Evolutionary conservation across 805 yeast genomes (phyloP).

Genomic region (Kuraishia capsulata): DNA sequence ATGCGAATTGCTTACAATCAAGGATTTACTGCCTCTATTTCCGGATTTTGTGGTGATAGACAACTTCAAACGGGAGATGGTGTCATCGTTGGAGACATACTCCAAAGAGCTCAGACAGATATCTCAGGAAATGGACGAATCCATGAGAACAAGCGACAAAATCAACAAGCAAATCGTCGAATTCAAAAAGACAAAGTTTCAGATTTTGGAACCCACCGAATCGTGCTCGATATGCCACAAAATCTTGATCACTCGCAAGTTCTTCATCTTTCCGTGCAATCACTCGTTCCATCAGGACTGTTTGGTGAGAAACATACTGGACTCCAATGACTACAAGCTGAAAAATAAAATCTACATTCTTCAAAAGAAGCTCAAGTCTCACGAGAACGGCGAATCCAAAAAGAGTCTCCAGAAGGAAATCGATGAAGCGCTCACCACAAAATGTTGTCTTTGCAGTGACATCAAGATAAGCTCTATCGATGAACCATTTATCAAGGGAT

Average conservation of each 20-base stretch:
- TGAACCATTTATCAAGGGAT: constrained; percentile 39
- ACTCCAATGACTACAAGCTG: constrained; percentile 57
- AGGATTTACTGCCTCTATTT: constrained; percentile 75
- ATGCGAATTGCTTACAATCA: constrained; percentile 50
- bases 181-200: constrained; percentile 42
- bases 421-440: constrained; percentile 49
- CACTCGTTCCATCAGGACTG: constrained; percentile 91
- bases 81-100: constrained; percentile 66
- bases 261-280: constrained; percentile 79
- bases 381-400: constrained; percentile 7
- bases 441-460: constrained; percentile 74
- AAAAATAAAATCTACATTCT: constrained; percentile 53
- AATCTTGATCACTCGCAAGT: constrained; percentile 63
- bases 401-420: constrained; percentile 33
- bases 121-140: constrained; percentile 67
- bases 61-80: constrained; percentile 75
- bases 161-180: constrained; percentile 51
- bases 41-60: constrained; percentile 81
- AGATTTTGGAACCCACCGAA: constrained; percentile 73
- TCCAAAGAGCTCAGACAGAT: constrained; percentile 57
- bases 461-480: constrained; percentile 63
- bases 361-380: constrained; percentile 27
- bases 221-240: constrained; percentile 68
- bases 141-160: constrained; percentile 48
- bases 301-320: constrained; percentile 49